These are phyloP conservation scores for Oryza glumipatula DNA, from an alignment of 176 grass and related monocot species.

Conservation along the genomic window DNA sequence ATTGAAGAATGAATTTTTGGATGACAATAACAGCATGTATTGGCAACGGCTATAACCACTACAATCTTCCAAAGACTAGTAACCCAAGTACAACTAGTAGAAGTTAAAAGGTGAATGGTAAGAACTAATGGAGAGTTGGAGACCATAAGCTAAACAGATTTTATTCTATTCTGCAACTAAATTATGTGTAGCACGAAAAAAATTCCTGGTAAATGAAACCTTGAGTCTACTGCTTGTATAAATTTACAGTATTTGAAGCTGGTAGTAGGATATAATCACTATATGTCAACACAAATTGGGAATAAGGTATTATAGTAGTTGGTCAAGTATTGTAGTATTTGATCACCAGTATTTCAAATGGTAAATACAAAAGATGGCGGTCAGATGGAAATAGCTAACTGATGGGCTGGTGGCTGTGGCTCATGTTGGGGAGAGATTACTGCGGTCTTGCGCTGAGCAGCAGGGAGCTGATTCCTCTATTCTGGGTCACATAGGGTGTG, in stretches of 20 bases:
- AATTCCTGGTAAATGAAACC: neutral
- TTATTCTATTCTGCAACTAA: neutral
- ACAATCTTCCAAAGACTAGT: neutral
- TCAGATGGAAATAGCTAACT: neutral
- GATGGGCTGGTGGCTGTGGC: neutral
- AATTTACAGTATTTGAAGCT: neutral
- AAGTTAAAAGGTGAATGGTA: neutral
- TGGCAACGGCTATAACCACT: conserved; percentile 7
- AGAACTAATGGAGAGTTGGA: neutral
- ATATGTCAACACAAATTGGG: neutral
- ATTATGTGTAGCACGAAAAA: neutral
- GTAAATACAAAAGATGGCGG: neutral
- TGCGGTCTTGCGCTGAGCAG: neutral
- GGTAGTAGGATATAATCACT: neutral
- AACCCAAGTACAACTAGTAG: neutral
- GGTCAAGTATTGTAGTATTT: conserved; percentile 2
- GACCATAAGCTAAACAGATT: neutral
- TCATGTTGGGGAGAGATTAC: neutral
- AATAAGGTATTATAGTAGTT: conserved; percentile 1
- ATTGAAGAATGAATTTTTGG: neutral
- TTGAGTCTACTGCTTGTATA: neutral
- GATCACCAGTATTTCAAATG: neutral
- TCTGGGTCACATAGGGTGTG: neutral
- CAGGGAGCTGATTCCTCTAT: conserved; percentile 2
- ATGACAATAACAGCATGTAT: neutral